phyloP scores from a whole-genome alignment of 83 land plant species.

The Picea abies region DNA sequence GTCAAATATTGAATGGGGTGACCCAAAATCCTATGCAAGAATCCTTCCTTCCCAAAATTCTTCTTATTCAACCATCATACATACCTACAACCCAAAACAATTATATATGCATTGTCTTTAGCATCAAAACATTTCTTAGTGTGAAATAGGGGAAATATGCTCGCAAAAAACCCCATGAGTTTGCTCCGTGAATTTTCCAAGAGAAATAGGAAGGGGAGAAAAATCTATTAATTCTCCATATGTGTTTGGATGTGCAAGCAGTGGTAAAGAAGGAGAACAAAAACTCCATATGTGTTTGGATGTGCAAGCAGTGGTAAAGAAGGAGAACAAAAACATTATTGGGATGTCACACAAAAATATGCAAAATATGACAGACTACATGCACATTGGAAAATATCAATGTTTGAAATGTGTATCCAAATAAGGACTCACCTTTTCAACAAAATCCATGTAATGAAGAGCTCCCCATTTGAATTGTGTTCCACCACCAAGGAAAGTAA shows the following conservation, averaged over 20 bases:
- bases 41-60: background rate
- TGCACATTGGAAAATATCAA: too few relatives aligned
- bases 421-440: conserved; percentile 47
- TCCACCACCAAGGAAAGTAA: conserved; percentile 76
- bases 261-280: background rate
- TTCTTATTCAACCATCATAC: background rate
- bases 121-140: background rate
- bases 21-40: too few relatives aligned
- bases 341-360: background rate
- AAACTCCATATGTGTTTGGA: too few relatives aligned
- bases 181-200: too few relatives aligned
- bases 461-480: conserved; percentile 80
- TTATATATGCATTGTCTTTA: background rate
- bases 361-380: background rate
- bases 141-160: background rate
- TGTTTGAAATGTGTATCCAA: too few relatives aligned
- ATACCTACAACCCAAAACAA: background rate
- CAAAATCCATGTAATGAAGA: conserved; percentile 61
- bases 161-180: background rate
- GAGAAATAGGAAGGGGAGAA: background rate
- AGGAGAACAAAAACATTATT: background rate
- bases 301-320: background rate
- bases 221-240: background rate
- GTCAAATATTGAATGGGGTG: too few relatives aligned
- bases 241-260: background rate